Conservation (phyloP, 805 yeast genomes). For the Torulaspora franciscae region DNA sequence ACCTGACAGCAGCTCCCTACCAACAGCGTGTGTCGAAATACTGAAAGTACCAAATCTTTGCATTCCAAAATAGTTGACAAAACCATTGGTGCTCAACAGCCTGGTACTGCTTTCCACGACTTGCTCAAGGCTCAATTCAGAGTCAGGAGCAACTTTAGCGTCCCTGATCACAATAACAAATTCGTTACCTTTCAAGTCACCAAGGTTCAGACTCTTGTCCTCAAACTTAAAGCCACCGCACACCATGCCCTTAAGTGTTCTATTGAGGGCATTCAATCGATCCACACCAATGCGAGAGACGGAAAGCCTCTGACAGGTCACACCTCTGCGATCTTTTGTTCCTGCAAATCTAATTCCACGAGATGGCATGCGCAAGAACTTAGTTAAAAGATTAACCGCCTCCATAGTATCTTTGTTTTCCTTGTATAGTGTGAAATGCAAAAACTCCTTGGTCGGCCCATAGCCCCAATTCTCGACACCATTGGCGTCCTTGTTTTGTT, state of each 20-base stretch:
- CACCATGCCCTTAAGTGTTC: slow-evolving; percentile 66
- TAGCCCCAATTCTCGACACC: slow-evolving; percentile 64
- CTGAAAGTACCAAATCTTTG: slow-evolving; percentile 97
- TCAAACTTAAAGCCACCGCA: slow-evolving; percentile 75
- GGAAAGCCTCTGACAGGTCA: slow-evolving; percentile 80
- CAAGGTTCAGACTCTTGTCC: slow-evolving; percentile 59
- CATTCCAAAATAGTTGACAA: slow-evolving; percentile 95
- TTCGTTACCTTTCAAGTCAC: slow-evolving; percentile 85
- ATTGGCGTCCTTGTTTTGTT: slow-evolving; percentile 38
- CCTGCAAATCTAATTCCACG: slow-evolving; percentile 80
- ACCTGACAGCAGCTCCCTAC: slow-evolving; percentile 61
- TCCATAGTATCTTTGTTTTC: slow-evolving; percentile 98
- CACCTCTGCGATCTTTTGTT: slow-evolving; percentile 94
- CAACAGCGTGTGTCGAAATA: slow-evolving; percentile 82
- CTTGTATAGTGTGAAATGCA: slow-evolving; percentile 79
- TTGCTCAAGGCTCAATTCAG: slow-evolving; percentile 39
- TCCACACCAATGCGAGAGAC: slow-evolving; percentile 65
- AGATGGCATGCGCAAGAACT: slow-evolving; percentile 68
- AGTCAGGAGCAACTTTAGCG: slow-evolving; percentile 40
- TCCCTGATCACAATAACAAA: slow-evolving; percentile 81
- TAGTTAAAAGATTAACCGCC: slow-evolving; percentile 69
- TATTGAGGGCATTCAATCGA: slow-evolving; percentile 71
- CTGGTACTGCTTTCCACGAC: slow-evolving; percentile 49
- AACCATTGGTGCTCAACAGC: slow-evolving; percentile 63
- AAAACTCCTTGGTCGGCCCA: slow-evolving; percentile 63